Evolutionary conservation across 192 early-diverging fungal species (phyloP).

Genomic region (Phlyctochytrium arcticum): DNA sequence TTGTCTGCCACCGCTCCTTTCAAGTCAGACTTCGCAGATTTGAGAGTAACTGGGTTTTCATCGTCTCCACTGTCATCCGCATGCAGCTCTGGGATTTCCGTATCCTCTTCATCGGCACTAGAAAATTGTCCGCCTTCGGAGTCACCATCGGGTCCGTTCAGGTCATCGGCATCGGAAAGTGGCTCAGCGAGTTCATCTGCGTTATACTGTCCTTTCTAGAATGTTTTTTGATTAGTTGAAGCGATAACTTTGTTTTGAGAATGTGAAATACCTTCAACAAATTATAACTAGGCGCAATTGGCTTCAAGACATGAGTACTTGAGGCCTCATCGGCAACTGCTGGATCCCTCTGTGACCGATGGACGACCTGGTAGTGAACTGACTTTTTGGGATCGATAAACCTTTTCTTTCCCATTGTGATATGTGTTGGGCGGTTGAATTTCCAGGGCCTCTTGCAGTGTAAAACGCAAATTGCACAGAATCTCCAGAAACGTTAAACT

Average conservation of each 20-base stretch:
- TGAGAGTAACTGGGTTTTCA: too few relatives aligned
- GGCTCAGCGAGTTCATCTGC: constrained; percentile 15
- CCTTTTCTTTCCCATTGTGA: constrained; percentile 41
- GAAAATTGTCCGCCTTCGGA: constrained; percentile 11
- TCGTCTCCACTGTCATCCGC: not conserved
- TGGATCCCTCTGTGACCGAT: constrained; percentile 94
- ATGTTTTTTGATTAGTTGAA: too few relatives aligned
- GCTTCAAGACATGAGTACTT: constrained; percentile 74
- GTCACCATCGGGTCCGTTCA: too few relatives aligned
- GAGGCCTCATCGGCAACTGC: constrained; percentile 76
- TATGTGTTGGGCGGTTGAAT: not conserved
- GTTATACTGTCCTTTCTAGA: constrained; percentile 37
- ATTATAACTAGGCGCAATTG: constrained; percentile 67
- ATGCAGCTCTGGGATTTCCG: not conserved
- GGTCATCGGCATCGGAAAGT: too few relatives aligned
- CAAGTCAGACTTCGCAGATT: not conserved
- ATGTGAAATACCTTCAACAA: constrained; percentile 38
- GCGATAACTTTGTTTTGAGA: constrained; percentile 34
- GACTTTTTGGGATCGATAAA: constrained; percentile 89
- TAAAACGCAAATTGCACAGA: too few relatives aligned
- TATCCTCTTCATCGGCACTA: constrained; percentile 5
- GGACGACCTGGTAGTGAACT: constrained; percentile 85
- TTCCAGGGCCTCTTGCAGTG: too few relatives aligned
- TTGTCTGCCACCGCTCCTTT: constrained; percentile 10
- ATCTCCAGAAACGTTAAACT: too few relatives aligned